These are phyloP conservation scores for Fraxinus greggii DNA, from an alignment of 305 asterid species.

Conservation along the genomic window DNA sequence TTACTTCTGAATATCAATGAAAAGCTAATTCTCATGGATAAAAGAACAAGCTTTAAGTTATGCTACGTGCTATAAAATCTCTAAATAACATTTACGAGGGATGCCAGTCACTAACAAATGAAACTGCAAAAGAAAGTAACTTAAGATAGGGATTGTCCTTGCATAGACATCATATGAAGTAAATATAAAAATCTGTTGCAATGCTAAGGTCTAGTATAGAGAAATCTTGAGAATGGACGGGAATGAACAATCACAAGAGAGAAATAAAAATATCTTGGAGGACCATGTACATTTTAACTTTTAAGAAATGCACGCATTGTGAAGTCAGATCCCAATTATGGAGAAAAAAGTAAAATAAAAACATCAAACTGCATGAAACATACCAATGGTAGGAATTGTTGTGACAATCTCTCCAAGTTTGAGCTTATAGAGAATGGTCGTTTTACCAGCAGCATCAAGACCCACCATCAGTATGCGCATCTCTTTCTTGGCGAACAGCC, in stretches of 20 bases:
- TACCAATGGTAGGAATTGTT: conserved; percentile 58
- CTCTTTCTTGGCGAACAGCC: conserved; percentile 68
- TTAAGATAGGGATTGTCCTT: background rate
- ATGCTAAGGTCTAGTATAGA: background rate
- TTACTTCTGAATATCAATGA: background rate
- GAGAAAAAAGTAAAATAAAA: background rate
- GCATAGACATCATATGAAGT: background rate
- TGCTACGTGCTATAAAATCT: background rate
- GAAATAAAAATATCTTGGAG: background rate
- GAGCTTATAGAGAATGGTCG: conserved; percentile 68
- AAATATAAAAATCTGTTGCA: background rate
- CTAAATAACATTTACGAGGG: background rate
- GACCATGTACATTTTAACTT: background rate
- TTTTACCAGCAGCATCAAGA: conserved; percentile 75
- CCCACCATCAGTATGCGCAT: conserved; percentile 74
- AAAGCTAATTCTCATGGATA: background rate
- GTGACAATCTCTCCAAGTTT: conserved; percentile 68
- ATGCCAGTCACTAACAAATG: background rate
- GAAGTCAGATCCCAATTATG: background rate
- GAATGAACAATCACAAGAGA: background rate
- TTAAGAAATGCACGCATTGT: background rate
- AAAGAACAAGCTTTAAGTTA: background rate
- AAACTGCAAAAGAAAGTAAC: background rate
- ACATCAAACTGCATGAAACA: background rate
- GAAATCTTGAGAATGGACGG: background rate